A percentile compares a stretch with the other conserved stretches of the same genome.
Conservation (phyloP, 2,329 filamentous ascomycete genomes). For the Fusarium piperis region DNA sequence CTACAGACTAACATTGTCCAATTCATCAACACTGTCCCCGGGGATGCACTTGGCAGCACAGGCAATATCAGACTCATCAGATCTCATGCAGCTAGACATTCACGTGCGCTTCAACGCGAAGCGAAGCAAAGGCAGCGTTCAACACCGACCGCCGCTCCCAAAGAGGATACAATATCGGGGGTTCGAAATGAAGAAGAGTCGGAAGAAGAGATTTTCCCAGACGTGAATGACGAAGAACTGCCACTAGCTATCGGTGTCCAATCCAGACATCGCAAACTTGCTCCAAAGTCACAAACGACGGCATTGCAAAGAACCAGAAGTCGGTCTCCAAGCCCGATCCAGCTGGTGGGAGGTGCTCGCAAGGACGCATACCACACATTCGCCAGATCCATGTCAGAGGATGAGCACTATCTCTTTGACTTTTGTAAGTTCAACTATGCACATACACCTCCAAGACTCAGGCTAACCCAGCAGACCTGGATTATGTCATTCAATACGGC, state of each 20-base stretch:
- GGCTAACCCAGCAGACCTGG: neutral
- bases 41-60: neutral
- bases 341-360: conserved; percentile 1
- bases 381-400: conserved; percentile 9
- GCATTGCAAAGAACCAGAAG: neutral
- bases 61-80: conserved; percentile 7
- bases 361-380: neutral
- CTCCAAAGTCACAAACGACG: neutral
- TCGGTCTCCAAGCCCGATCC: neutral
- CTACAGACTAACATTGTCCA: neutral
- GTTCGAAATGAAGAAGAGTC: neutral
- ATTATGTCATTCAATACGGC: conserved; percentile 6
- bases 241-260: neutral
- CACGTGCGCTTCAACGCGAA: neutral
- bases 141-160: neutral
- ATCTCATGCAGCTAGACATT: conserved; percentile 6
- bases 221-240: too few species aligned
- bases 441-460: neutral
- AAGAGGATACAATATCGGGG: neutral
- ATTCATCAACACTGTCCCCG: conserved; percentile 9
- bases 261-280: neutral
- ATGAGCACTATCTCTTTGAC: conserved; percentile 20
- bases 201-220: neutral
- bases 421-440: neutral
- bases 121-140: neutral